phyloP scores from a whole-genome alignment of 2,329 filamentous ascomycete genomes.

The Alternaria gansuensis region DNA sequence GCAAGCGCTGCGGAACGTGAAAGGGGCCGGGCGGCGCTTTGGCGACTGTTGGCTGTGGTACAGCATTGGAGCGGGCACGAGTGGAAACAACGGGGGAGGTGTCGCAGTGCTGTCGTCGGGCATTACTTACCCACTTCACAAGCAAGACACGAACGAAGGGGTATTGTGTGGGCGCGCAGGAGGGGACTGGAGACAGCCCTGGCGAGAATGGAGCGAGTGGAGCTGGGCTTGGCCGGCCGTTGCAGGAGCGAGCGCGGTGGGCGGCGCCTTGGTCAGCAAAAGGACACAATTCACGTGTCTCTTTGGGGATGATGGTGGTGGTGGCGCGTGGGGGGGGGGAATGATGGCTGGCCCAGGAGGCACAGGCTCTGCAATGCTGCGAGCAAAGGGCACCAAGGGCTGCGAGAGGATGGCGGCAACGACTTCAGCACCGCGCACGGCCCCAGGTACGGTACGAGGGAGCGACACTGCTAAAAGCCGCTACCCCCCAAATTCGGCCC shows the following conservation, averaged over 20 bases:
- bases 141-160: conserved; percentile 1
- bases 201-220: neutral
- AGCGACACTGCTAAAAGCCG: conserved; percentile 27
- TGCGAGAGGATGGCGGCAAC: conserved; percentile 31
- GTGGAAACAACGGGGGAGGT: conserved; percentile 47
- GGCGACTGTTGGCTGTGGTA: conserved; percentile 48
- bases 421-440: conserved; percentile 27
- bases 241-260: conserved; percentile 24
- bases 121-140: conserved; percentile 41
- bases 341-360: conserved; percentile 27
- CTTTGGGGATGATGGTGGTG: neutral
- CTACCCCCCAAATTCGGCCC: conserved; percentile 19
- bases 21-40: conserved; percentile 40
- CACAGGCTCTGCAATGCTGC: conserved; percentile 22
- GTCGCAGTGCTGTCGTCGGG: conserved; percentile 28
- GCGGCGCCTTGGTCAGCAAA: conserved; percentile 19
- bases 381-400: conserved; percentile 22
- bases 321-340: conserved; percentile 2
- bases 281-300: conserved; percentile 14
- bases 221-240: conserved; percentile 29
- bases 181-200: neutral
- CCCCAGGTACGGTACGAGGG: conserved; percentile 26
- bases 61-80: conserved; percentile 45
- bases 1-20: conserved; percentile 38
- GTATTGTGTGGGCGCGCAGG: neutral